Conservation (phyloP, 371 early-diverging fungal species). For the Lichtheimia corymbifera region DNA sequence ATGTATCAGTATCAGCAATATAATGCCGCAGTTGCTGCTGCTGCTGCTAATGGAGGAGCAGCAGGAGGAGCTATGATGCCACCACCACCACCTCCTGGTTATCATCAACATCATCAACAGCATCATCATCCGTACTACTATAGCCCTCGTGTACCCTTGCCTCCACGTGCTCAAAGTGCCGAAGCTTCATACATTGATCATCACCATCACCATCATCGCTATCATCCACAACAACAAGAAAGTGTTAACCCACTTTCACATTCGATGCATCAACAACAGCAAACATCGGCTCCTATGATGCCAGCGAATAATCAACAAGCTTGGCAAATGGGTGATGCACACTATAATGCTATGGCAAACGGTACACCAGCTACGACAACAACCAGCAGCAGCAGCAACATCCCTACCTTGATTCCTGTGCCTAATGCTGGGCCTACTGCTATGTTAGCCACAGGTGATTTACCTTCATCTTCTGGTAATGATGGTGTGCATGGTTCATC, state of each 20-base stretch:
- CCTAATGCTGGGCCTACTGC: conserved; percentile 53
- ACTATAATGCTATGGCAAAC: neutral
- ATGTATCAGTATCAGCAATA: conserved; percentile 26
- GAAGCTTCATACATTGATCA: conserved; percentile 19
- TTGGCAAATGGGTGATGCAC: neutral
- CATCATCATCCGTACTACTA: conserved; percentile 8
- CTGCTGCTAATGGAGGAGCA: too few relatives aligned
- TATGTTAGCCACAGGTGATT: conserved; percentile 24
- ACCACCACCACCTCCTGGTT: conserved; percentile 10
- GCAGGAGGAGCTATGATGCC: too few relatives aligned
- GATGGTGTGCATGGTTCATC: neutral
- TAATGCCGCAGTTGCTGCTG: neutral
- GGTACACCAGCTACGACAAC: neutral
- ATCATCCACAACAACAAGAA: conserved; percentile 5
- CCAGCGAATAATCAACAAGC: neutral
- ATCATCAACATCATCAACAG: conserved; percentile 13
- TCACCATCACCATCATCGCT: too few relatives aligned
- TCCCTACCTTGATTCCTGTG: conserved; percentile 33
- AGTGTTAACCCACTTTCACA: too few relatives aligned
- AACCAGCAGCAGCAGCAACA: conserved; percentile 9
- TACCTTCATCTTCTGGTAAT: too few relatives aligned
- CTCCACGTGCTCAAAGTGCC: conserved; percentile 39
- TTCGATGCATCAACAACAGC: too few relatives aligned
- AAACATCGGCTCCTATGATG: too few relatives aligned
- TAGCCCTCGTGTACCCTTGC: conserved; percentile 7